Conservation (phyloP, 2,329 filamentous ascomycete species). For the Cladosporium phlei region DNA sequence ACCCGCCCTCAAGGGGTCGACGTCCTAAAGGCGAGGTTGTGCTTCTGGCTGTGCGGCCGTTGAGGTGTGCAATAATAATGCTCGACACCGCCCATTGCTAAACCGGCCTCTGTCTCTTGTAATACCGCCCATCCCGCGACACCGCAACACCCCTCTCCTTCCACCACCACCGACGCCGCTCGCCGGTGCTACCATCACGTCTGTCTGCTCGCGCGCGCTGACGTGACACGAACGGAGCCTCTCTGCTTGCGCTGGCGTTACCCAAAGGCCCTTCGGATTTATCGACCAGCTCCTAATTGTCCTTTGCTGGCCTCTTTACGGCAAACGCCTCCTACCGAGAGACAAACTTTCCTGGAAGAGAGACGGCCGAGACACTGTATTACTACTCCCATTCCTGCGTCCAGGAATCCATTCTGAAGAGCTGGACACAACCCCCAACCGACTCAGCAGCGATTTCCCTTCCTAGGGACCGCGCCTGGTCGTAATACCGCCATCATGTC, state of each 20-base stretch:
- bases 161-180: slow-evolving; percentile 4
- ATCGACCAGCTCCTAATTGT: slow-evolving; percentile 6
- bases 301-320: background rate
- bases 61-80: slow-evolving; percentile 9
- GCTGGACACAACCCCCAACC: background rate
- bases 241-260: slow-evolving; percentile 9
- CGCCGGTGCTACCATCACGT: slow-evolving; percentile 1
- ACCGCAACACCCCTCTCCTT: background rate
- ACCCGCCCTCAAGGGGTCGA: too few relatives aligned
- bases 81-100: slow-evolving; percentile 14
- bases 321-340: too few relatives aligned
- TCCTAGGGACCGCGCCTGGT: background rate
- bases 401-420: background rate
- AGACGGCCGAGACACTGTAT: slow-evolving; percentile 3
- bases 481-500: slow-evolving; percentile 60
- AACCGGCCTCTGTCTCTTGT: slow-evolving; percentile 10
- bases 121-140: slow-evolving; percentile 2
- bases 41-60: background rate
- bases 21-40: background rate
- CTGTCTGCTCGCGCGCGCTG: slow-evolving; percentile 10
- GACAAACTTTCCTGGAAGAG: background rate
- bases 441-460: background rate
- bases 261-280: slow-evolving; percentile 6
- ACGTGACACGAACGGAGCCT: slow-evolving; percentile 9
- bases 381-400: slow-evolving; percentile 5